Evolutionary conservation across 148 eudicot species (phyloP).

Genomic region (Camellia lanceoleosa): DNA sequence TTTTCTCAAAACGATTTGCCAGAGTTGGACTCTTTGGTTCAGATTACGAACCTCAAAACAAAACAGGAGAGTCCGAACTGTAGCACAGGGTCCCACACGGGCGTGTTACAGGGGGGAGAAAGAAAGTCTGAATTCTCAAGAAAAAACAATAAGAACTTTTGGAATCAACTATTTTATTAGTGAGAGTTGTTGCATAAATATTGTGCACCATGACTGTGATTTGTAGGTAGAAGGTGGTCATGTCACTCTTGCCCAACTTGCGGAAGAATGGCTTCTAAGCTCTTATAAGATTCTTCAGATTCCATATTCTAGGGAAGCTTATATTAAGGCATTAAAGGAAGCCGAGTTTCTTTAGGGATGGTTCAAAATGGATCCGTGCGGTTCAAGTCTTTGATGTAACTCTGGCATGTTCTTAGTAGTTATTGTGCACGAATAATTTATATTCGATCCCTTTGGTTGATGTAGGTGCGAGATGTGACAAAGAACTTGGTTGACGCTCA

Average conservation of each 20-base stretch:
- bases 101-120: not conserved
- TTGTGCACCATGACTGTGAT: slow-evolving; percentile 4
- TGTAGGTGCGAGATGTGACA: slow-evolving; percentile 75
- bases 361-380: slow-evolving; percentile 91
- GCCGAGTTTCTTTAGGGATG: slow-evolving; percentile 97
- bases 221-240: slow-evolving; percentile 74
- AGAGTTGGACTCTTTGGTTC: too few species aligned
- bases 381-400: not conserved
- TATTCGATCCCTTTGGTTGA: slow-evolving; percentile 3
- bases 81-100: too few species aligned
- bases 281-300: slow-evolving; percentile 63
- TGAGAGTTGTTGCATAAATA: not conserved
- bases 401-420: not conserved
- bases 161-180: not conserved
- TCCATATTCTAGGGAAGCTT: slow-evolving; percentile 59
- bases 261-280: slow-evolving; percentile 77
- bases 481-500: slow-evolving; percentile 68
- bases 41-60: too few species aligned
- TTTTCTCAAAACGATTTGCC: too few species aligned
- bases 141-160: too few species aligned
- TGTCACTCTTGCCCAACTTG: slow-evolving; percentile 59
- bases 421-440: slow-evolving; percentile 5
- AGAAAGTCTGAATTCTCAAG: too few species aligned
- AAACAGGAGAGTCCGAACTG: too few species aligned
- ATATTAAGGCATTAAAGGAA: slow-evolving; percentile 62